Conservation (phyloP, 2,329 filamentous ascomycete genomes). For the Diaporthe destruens region DNA sequence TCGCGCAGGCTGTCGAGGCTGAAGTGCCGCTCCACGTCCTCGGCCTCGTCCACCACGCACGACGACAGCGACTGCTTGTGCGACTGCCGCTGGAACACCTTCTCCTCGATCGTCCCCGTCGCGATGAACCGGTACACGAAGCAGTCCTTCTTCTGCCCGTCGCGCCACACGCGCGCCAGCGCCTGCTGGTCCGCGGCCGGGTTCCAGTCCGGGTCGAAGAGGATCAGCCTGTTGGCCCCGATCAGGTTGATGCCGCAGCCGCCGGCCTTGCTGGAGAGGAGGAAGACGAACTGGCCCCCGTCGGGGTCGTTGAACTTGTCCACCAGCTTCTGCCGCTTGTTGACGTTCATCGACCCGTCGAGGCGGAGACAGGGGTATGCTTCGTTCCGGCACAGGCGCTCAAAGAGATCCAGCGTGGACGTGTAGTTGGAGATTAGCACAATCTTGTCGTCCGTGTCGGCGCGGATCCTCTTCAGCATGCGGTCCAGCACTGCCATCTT, state of each 20-base stretch:
- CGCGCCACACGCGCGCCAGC: slow-evolving; percentile 96
- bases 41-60: slow-evolving; percentile 94
- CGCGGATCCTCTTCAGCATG: slow-evolving; percentile 95
- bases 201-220: slow-evolving; percentile 99
- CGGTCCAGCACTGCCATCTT: slow-evolving; percentile 99
- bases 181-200: slow-evolving; percentile 98
- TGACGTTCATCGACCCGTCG: slow-evolving; percentile 98
- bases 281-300: slow-evolving; percentile 90
- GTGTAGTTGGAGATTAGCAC: slow-evolving; percentile 99
- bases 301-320: slow-evolving; percentile 97
- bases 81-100: slow-evolving; percentile 98
- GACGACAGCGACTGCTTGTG: slow-evolving; percentile 98
- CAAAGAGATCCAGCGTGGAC: slow-evolving; percentile 93
- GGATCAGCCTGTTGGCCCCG: slow-evolving; percentile 91
- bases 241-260: slow-evolving; percentile 97
- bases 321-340: slow-evolving; percentile 95
- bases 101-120: slow-evolving; percentile 97
- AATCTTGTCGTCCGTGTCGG: slow-evolving; percentile 99
- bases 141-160: slow-evolving; percentile 98
- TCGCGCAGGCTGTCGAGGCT: slow-evolving; percentile 90
- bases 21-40: slow-evolving; percentile 98
- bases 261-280: slow-evolving; percentile 96
- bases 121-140: slow-evolving; percentile 99
- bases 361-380: slow-evolving; percentile 89
- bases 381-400: slow-evolving; percentile 86